phyloP scores from a whole-genome alignment of 1,139 yeast genomes.

The Geotrichum aggregatum region DNA sequence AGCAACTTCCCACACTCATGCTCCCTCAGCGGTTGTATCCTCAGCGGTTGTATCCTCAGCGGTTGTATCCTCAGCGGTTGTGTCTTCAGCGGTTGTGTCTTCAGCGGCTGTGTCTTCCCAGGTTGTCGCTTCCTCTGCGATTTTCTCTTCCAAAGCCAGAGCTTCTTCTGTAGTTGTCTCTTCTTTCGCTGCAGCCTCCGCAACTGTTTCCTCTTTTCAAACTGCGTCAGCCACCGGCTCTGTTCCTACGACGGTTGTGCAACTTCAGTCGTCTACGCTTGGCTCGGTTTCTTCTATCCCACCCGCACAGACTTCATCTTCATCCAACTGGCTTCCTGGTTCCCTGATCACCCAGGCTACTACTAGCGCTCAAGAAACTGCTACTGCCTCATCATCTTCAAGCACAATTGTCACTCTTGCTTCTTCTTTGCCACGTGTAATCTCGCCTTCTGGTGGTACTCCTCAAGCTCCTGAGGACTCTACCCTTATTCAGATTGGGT shows the following conservation, averaged over 20 bases:
- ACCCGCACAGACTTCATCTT: conserved; percentile 23
- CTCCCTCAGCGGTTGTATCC: too few species aligned
- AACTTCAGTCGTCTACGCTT: conserved; percentile 9
- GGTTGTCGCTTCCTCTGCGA: too few species aligned
- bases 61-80: too few species aligned
- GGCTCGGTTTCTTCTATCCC: conserved; percentile 20
- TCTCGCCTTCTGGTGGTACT: conserved; percentile 39
- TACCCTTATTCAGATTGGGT: conserved; percentile 41
- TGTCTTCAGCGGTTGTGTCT: too few species aligned
- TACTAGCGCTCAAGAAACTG: conserved; percentile 12
- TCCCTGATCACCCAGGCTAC: conserved; percentile 19
- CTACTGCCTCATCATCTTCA: conserved; percentile 22
- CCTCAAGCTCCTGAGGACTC: conserved; percentile 34
- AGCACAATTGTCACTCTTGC: conserved; percentile 30
- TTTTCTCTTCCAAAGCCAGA: too few species aligned
- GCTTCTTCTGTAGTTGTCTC: too few species aligned
- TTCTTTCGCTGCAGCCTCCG: too few species aligned
- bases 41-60: too few species aligned
- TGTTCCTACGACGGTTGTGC: conserved; percentile 13
- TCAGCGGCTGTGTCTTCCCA: too few species aligned
- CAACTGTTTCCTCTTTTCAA: conserved; percentile 3
- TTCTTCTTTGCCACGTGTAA: conserved; percentile 39
- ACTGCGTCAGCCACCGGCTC: conserved; percentile 16
- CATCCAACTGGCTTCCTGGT: conserved; percentile 21
- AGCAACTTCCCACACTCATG: conserved; percentile 14